These are phyloP conservation scores for Astrephomene gubernaculifera DNA, from an alignment of 139 green algal species.

Conservation along the genomic window DNA sequence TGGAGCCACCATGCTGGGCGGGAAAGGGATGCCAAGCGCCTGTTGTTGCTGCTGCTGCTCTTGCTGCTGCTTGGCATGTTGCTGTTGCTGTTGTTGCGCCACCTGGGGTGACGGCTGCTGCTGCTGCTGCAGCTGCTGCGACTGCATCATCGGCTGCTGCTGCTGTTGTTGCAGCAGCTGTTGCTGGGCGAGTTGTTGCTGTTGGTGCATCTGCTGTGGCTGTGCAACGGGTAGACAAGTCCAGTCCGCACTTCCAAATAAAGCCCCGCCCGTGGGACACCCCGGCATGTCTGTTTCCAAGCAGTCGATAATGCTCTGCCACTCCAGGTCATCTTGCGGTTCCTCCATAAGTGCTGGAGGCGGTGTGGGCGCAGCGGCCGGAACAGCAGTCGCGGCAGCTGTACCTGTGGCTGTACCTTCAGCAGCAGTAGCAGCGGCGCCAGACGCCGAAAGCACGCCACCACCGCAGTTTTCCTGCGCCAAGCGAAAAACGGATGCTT, in stretches of 20 bases:
- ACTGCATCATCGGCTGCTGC: neutral
- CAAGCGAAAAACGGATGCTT: neutral
- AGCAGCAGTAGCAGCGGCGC: neutral
- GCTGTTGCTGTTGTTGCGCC: neutral
- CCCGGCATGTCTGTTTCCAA: constrained; percentile 6
- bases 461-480: too few species aligned
- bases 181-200: neutral
- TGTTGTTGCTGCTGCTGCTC: neutral
- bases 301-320: constrained; percentile 20
- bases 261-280: too few species aligned
- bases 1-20: too few species aligned
- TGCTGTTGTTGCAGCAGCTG: neutral
- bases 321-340: constrained; percentile 16
- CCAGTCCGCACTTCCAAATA: too few species aligned
- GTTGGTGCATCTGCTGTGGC: neutral
- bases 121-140: neutral
- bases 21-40: too few species aligned
- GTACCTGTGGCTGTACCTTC: constrained; percentile 2
- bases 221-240: too few species aligned
- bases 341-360: neutral
- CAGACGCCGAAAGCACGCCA: neutral
- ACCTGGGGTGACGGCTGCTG: neutral
- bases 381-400: neutral
- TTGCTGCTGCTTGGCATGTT: neutral
- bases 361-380: neutral